Evolutionary conservation across 306 rosid genomes (phyloP).

Genomic region (Pachyrhizus erosus): DNA sequence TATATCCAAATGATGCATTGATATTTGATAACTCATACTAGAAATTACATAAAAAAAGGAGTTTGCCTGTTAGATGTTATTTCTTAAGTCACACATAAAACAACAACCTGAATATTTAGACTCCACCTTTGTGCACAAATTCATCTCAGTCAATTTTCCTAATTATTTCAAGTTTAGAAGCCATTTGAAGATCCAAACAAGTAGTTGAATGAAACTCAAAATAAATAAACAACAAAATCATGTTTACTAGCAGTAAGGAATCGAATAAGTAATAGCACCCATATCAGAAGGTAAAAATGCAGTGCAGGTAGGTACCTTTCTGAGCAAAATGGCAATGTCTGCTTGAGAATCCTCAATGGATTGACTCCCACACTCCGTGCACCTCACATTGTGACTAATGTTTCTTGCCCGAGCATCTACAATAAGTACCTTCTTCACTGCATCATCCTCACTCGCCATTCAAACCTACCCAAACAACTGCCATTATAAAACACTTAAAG

Average conservation of each 20-base stretch:
- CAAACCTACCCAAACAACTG: conserved; percentile 33
- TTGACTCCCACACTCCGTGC: conserved; percentile 97
- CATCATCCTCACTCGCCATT: conserved; percentile 78
- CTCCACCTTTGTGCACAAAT: not conserved
- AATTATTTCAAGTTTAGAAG: conserved; percentile 7
- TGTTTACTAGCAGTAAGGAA: not conserved
- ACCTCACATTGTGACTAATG: conserved; percentile 93
- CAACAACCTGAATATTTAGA: not conserved
- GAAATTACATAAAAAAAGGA: not conserved
- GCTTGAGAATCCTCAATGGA: conserved; percentile 99
- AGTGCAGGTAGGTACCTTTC: conserved; percentile 60
- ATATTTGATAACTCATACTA: conserved; percentile 15
- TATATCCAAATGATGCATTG: not conserved
- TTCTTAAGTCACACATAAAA: not conserved
- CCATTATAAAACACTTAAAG: not conserved
- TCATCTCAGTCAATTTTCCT: not conserved
- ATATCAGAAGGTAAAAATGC: not conserved
- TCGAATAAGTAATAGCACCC: not conserved
- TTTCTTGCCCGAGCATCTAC: conserved; percentile 86
- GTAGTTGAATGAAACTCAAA: not conserved
- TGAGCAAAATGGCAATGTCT: conserved; percentile 92
- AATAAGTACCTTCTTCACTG: conserved; percentile 58
- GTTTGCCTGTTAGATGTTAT: not conserved
- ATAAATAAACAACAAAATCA: not conserved
- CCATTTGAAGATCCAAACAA: conserved; percentile 20